phyloP scores from a whole-genome alignment of 2,329 filamentous ascomycete genomes.

The Pyrenochaeta sp. region DNA sequence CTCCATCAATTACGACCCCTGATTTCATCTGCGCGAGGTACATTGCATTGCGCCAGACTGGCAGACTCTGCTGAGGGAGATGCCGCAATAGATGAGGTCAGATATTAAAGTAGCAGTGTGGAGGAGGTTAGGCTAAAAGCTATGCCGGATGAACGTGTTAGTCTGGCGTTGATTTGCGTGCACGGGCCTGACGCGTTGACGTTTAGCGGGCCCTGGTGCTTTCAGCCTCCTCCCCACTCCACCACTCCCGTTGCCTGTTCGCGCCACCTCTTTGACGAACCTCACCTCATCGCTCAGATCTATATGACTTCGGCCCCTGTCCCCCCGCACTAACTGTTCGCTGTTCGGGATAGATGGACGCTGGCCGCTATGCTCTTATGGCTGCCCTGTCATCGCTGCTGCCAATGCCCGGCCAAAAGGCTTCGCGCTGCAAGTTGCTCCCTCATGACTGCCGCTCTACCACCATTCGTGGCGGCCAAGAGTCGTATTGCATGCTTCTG shows the following conservation, averaged over 20 bases:
- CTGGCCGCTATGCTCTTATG: conserved; percentile 10
- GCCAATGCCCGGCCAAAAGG: conserved; percentile 41
- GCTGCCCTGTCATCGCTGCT: conserved; percentile 14
- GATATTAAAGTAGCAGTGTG: conserved; percentile 41
- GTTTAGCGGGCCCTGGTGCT: conserved; percentile 12
- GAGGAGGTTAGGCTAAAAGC: conserved; percentile 44
- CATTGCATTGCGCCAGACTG: conserved; percentile 23
- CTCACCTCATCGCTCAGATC: conserved; percentile 22
- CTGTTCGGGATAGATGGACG: conserved; percentile 41
- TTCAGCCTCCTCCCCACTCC: conserved; percentile 37
- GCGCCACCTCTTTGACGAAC: conserved; percentile 17
- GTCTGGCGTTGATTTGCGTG: conserved; percentile 31
- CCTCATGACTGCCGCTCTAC: conserved; percentile 29
- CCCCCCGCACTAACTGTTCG: conserved; percentile 18
- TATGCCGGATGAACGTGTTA: conserved; percentile 26
- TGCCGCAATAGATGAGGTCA: conserved; percentile 34
- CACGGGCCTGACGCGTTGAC: conserved; percentile 22
- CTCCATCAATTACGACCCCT: conserved; percentile 27
- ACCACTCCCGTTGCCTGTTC: conserved; percentile 29
- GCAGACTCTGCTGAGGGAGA: conserved; percentile 25
- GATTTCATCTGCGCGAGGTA: conserved; percentile 29
- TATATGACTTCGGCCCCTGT: conserved; percentile 17
- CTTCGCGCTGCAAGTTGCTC: conserved; percentile 23
- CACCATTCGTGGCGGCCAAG: conserved; percentile 33
- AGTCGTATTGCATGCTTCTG: conserved; percentile 29